Percentiles rank a stretch among this genome's conserved stretches.
Conservation (phyloP, 768 basidiomycete species). For the Hemileccinum rubropunctum region DNA sequence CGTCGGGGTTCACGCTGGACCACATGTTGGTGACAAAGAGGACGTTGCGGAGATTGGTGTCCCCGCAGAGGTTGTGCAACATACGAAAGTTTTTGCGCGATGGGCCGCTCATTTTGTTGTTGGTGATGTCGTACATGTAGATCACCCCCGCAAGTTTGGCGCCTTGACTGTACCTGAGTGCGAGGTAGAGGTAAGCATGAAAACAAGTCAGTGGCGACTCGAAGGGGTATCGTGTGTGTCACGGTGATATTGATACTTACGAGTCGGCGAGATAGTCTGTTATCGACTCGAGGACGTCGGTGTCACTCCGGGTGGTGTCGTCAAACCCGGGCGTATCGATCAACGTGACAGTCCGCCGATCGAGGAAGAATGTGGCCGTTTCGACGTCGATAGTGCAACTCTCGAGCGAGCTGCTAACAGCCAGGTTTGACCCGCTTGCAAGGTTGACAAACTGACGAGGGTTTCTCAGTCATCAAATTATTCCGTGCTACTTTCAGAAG, state of each 20-base stretch:
- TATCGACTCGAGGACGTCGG: constrained; percentile 45
- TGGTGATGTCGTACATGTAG: constrained; percentile 51
- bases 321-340: constrained; percentile 65
- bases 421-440: constrained; percentile 17
- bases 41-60: constrained; percentile 43
- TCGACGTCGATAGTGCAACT: constrained; percentile 25
- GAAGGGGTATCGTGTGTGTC: too few relatives aligned
- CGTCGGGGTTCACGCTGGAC: constrained; percentile 36
- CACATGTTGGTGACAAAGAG: constrained; percentile 55
- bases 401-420: constrained; percentile 25
- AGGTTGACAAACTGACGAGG: constrained; percentile 17
- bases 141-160: constrained; percentile 39
- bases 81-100: constrained; percentile 50
- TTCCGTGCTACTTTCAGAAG: neutral
- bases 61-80: constrained; percentile 52
- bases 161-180: constrained; percentile 26
- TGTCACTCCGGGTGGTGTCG: constrained; percentile 46
- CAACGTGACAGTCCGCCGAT: constrained; percentile 41
- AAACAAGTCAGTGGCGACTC: too few relatives aligned
- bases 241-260: constrained; percentile 12
- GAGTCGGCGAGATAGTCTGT: constrained; percentile 32
- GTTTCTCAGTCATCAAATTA: neutral
- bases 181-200: too few relatives aligned
- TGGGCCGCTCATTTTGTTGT: constrained; percentile 48
- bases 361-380: constrained; percentile 41